A percentile compares a stretch with the other conserved stretches of the same genome.
These are phyloP conservation scores for Alternaria ventricosa DNA, from an alignment of 2,329 filamentous ascomycete genomes.

Conservation along the genomic window DNA sequence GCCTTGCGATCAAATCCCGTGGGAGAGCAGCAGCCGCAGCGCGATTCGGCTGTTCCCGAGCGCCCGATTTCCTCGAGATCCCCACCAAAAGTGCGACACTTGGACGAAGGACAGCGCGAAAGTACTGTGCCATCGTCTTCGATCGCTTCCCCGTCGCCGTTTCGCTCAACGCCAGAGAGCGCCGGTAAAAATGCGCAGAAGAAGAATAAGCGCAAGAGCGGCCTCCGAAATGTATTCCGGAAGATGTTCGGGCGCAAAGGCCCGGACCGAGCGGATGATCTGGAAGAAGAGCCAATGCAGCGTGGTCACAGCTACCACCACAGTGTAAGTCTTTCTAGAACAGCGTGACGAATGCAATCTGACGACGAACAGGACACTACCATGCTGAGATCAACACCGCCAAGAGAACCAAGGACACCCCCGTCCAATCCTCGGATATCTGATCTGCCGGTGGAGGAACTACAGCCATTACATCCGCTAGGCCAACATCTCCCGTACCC, in stretches of 20 bases:
- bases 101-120: constrained; percentile 33
- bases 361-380: constrained; percentile 38
- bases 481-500: constrained; percentile 48
- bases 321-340: constrained; percentile 35
- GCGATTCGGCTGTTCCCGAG: constrained; percentile 11
- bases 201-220: constrained; percentile 44
- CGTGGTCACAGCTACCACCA: constrained; percentile 43
- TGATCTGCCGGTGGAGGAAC: constrained; percentile 41
- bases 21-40: constrained; percentile 3
- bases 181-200: constrained; percentile 32
- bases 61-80: constrained; percentile 17
- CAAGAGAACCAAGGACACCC: constrained; percentile 25
- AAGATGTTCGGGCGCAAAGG: constrained; percentile 48
- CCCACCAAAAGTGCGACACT: constrained; percentile 31
- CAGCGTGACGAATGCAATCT: constrained; percentile 3
- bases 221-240: constrained; percentile 45
- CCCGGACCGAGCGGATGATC: constrained; percentile 32
- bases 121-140: constrained; percentile 32
- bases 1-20: constrained; percentile 22
- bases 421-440: constrained; percentile 40
- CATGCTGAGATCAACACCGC: constrained; percentile 31
- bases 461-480: constrained; percentile 43
- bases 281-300: constrained; percentile 25
- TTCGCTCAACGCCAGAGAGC: constrained; percentile 39
- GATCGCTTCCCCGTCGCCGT: constrained; percentile 36